A percentile compares a stretch with the other conserved stretches of the same genome.
phyloP scores from a whole-genome alignment of 768 basidiomycete genomes.

The Guyanaporus albipodus region DNA sequence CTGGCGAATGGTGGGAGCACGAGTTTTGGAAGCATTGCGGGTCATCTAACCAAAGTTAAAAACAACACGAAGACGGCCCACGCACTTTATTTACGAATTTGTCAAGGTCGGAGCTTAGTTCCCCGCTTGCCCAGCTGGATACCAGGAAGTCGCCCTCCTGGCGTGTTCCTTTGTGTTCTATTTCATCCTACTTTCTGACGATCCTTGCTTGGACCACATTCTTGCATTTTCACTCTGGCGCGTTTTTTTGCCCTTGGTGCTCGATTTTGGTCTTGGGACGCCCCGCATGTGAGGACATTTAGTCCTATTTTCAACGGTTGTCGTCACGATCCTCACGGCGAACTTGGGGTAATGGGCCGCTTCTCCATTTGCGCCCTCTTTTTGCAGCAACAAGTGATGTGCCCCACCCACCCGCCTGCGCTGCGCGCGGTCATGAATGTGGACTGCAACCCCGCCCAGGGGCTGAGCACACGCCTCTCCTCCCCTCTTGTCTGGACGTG shows the following conservation, averaged over 20 bases:
- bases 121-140: constrained; percentile 13
- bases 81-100: constrained; percentile 14
- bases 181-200: constrained; percentile 13
- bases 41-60: constrained; percentile 15
- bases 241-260: constrained; percentile 1
- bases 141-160: constrained; percentile 8
- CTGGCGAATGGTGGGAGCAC: constrained; percentile 56
- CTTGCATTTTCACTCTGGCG: neutral
- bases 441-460: too few relatives aligned
- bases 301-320: constrained; percentile 6
- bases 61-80: constrained; percentile 3
- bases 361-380: constrained; percentile 16
- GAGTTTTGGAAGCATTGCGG: constrained; percentile 47
- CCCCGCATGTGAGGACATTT: neutral
- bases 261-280: too few relatives aligned
- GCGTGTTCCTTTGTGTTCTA: constrained; percentile 10
- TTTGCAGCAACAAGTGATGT: constrained; percentile 5
- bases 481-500: constrained; percentile 5
- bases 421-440: constrained; percentile 7
- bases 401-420: neutral
- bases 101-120: constrained; percentile 21
- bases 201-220: constrained; percentile 7
- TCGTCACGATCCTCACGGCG: constrained; percentile 3
- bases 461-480: too few relatives aligned
- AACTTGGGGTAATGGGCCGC: constrained; percentile 5